These are phyloP conservation scores for Neophaeococcomyces mojaviensis DNA, from an alignment of 2,329 filamentous ascomycete species.

Conservation along the genomic window DNA sequence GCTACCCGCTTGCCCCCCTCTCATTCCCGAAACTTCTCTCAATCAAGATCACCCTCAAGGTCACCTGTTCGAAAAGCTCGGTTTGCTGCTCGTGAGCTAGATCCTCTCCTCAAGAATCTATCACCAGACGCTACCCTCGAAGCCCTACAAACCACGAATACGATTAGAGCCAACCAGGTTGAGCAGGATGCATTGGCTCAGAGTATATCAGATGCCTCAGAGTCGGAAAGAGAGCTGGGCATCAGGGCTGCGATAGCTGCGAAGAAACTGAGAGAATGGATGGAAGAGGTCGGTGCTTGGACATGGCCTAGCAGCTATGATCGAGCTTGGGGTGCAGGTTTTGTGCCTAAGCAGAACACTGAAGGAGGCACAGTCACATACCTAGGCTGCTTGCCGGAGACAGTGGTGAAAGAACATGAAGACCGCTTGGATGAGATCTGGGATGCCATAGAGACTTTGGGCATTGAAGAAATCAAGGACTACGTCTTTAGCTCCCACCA, in stretches of 20 bases:
- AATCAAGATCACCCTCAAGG: conserved; percentile 31
- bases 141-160: conserved; percentile 40
- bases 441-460: conserved; percentile 36
- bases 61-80: conserved; percentile 32
- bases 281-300: conserved; percentile 52
- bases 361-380: conserved; percentile 37
- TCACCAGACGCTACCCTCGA: conserved; percentile 48
- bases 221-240: conserved; percentile 51
- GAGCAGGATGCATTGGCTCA: conserved; percentile 35
- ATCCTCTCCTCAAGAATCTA: conserved; percentile 45
- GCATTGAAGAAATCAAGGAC: conserved; percentile 70
- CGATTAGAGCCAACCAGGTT: conserved; percentile 32
- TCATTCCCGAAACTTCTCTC: conserved; percentile 18
- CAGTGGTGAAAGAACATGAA: conserved; percentile 62
- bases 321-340: conserved; percentile 34
- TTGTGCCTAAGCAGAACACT: conserved; percentile 25
- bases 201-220: conserved; percentile 49
- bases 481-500: conserved; percentile 79
- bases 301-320: conserved; percentile 44
- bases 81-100: conserved; percentile 32
- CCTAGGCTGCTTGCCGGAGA: conserved; percentile 62
- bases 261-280: conserved; percentile 52
- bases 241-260: conserved; percentile 52
- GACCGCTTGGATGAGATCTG: conserved; percentile 65
- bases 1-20: conserved; percentile 15